Evolutionary conservation across 306 rosid species (phyloP), one percentile per base, ranked within the genome.

Genomic region (Vigna hirtella): DNA sequence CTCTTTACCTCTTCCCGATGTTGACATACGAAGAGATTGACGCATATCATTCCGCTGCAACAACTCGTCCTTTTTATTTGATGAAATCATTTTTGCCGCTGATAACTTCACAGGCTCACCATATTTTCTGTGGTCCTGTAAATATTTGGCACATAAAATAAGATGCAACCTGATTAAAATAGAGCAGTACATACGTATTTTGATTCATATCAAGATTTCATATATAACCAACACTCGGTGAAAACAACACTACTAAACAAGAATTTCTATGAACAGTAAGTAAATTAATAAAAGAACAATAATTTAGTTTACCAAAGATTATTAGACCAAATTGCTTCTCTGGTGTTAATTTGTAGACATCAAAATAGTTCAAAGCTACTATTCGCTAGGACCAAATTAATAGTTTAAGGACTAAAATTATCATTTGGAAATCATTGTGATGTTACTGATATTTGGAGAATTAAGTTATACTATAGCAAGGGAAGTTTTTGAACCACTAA

Each of bases 1-100:
- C 62, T 55, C 28, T 59, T 11, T 91, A 93, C 98, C 97, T 90
- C 79, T 88, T 86, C 91, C 92, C 18, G 91, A 83, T 17, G 98
- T 91, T 68, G 99, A 90, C 77, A 74, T 86, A 6, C 89, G 88
- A 73, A 70, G 62, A 24, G 81, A 85, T 64, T 78, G 90, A 18
- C 80, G 85, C 42, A 83, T 72, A 7, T 79, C 97, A 57, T 91
- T 83, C 83, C 79, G 79, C 48, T 73, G 83, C 73, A 82, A 85
- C 15, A 75, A 82, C 56, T 89, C 98, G 7, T 85, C 89, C 17
- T 81, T 62, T 79, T 67, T 83, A 66, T 72, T 50, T 24, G 86
- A 72, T 73, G 70, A 87, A 36, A 77, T 61, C 43, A 79, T 16
- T 61, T 80, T 79, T 5, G 91, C 88, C 42, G 89, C 83, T 16